phyloP scores from a whole-genome alignment of 495 filamentous ascomycete species.

The Chlorociboria aeruginascens region DNA sequence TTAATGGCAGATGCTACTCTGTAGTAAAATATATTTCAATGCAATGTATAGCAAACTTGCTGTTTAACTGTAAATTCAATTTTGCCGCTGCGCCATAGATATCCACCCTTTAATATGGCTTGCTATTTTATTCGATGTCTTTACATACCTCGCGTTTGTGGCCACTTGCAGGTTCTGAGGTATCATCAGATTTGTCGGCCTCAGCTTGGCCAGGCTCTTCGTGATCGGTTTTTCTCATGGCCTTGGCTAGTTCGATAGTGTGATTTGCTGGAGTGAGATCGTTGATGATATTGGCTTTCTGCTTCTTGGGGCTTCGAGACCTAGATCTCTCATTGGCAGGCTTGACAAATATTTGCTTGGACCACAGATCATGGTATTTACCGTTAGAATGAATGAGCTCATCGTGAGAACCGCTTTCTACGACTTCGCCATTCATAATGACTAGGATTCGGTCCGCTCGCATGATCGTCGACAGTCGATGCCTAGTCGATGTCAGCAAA shows the following conservation, averaged over 20 bases:
- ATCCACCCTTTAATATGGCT: not conserved
- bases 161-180: not conserved
- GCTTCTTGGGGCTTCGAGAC: conserved; percentile 18
- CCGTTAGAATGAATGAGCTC: conserved; percentile 42
- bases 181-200: not conserved
- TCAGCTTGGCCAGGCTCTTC: not conserved
- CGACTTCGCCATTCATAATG: conserved; percentile 48
- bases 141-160: conserved; percentile 12
- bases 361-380: conserved; percentile 53
- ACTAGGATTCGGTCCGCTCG: conserved; percentile 58
- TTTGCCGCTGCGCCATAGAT: not conserved
- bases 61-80: conserved; percentile 26
- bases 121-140: conserved; percentile 20
- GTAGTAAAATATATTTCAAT: conserved; percentile 29
- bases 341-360: conserved; percentile 43
- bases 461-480: conserved; percentile 60
- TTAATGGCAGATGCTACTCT: too few species aligned
- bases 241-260: conserved; percentile 25
- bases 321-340: conserved; percentile 24
- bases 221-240: conserved; percentile 11
- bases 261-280: conserved; percentile 25
- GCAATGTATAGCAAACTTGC: conserved; percentile 17
- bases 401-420: conserved; percentile 53
- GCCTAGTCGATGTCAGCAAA: conserved; percentile 24
- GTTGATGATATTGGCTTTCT: conserved; percentile 26